A percentile compares a stretch with the other conserved stretches of the same genome.
Conservation (phyloP, 148 eudicot species). For the Dianthus caryophyllus region DNA sequence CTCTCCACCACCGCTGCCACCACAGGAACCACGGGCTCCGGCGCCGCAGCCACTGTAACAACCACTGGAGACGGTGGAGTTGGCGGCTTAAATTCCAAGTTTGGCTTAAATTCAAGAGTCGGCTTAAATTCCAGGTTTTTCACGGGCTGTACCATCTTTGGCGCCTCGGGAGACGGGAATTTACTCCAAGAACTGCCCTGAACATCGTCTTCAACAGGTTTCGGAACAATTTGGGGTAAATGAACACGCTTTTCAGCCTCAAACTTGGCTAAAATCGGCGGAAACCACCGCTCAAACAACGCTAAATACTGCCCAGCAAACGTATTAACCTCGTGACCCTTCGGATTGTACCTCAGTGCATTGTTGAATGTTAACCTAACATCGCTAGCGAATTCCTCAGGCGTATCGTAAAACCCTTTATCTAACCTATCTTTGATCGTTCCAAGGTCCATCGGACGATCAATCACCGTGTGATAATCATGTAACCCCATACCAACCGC, state of each 20-base stretch:
- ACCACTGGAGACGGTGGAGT: neutral
- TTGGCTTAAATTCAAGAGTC: neutral
- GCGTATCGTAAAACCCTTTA: conserved; percentile 35
- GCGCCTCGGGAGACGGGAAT: conserved; percentile 36
- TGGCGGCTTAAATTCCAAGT: neutral
- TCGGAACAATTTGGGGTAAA: neutral
- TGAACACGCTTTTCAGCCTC: conserved; percentile 23
- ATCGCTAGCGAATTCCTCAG: conserved; percentile 58
- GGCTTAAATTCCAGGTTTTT: neutral
- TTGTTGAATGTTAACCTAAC: conserved; percentile 69
- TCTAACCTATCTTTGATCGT: conserved; percentile 40
- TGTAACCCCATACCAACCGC: conserved; percentile 27
- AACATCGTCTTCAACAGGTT: conserved; percentile 36
- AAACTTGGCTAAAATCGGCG: conserved; percentile 41
- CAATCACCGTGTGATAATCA: conserved; percentile 42
- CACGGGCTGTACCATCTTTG: conserved; percentile 7
- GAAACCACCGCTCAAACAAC: conserved; percentile 52
- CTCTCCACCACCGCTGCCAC: conserved; percentile 16
- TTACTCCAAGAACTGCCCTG: conserved; percentile 60
- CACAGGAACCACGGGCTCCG: neutral
- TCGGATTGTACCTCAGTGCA: conserved; percentile 70
- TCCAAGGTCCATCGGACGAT: conserved; percentile 61
- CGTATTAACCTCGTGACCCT: conserved; percentile 56
- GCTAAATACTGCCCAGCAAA: conserved; percentile 46
- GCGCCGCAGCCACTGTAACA: conserved; percentile 10